These are phyloP conservation scores for Solanum tacnaense DNA, from an alignment of 257 asterid species.

Conservation along the genomic window DNA sequence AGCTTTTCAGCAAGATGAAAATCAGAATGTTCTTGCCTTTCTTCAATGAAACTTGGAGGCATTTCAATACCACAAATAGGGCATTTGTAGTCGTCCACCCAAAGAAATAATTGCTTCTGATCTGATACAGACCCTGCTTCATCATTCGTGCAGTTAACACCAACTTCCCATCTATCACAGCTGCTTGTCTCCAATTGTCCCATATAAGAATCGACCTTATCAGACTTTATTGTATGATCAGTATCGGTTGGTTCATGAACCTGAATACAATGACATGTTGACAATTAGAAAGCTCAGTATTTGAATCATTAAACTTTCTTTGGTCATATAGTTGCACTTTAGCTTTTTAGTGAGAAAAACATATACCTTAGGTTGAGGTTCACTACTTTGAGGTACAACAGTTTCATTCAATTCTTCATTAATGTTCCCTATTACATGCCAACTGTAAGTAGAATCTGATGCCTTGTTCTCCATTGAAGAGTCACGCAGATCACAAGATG, in stretches of 20 bases:
- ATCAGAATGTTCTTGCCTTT: constrained; percentile 88
- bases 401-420: constrained; percentile 16
- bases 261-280: constrained; percentile 16
- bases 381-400: constrained; percentile 10
- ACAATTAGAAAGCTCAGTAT: background rate
- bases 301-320: background rate
- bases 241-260: constrained; percentile 12
- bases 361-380: constrained; percentile 22
- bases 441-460: constrained; percentile 16
- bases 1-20: constrained; percentile 84
- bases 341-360: background rate
- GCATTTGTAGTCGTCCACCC: constrained; percentile 78
- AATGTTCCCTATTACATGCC: constrained; percentile 1
- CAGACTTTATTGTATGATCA: constrained; percentile 1
- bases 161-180: constrained; percentile 1
- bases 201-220: constrained; percentile 10
- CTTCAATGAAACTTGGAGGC: constrained; percentile 72
- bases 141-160: background rate
- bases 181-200: constrained; percentile 16
- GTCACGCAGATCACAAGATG: constrained; percentile 23
- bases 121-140: constrained; percentile 23
- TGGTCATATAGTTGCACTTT: background rate
- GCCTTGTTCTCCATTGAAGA: constrained; percentile 12
- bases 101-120: constrained; percentile 22
- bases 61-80: constrained; percentile 71